Base-by-base conservation (phyloP, 176 grass and related monocot genomes). In the Themeda triandra region DNA sequence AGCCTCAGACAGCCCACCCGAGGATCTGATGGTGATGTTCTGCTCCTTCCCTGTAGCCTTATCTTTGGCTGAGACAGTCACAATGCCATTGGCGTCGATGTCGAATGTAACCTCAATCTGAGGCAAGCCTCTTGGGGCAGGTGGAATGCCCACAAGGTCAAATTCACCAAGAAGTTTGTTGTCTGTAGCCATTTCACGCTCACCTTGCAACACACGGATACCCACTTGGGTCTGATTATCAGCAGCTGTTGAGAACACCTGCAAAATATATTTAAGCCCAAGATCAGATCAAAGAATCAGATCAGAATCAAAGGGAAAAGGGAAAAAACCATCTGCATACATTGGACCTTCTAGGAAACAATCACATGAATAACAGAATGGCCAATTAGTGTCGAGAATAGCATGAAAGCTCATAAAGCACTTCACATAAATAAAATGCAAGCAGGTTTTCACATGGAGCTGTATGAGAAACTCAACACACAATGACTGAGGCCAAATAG, bases 31-130 rank as follows among this genome's bases (percentile, higher is more conserved):
- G 35, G 89, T 94, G 49, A 94, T 94, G 49, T 94, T 87, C 48
- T 94, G 92, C 81, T 94, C 92, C 63, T 94, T 94, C 0, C 84
- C 85, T 0, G 89, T 94, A n/a, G 92, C 87, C 73, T 94, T 94
- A 30, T 94, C 92, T 82, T 94, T 94, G 11, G 92, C 92, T 41
- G 89, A 88, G n/a, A 94, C 92, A 0, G 84, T 94, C n/a, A 94
- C 92, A 4, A 94, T 94, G 30, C 92, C 89, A 27, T 92, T 94
- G 45, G 92, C 92, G 48, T 94, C 92, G 6, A 94, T 92, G 60
- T 94, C 92, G 39, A 94, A 94, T 48, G 92, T 87, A 32, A 94
- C 92, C 73, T 94, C 92, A 21, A 94, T 92, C 77, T 94, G 92
- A 24, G 92, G 92, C 84, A 92, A 27, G 45, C 89, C 92, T 54